Evolutionary conservation across 2,329 filamentous ascomycete genomes (phyloP).

Genomic region (Clonostachys byssicola): DNA sequence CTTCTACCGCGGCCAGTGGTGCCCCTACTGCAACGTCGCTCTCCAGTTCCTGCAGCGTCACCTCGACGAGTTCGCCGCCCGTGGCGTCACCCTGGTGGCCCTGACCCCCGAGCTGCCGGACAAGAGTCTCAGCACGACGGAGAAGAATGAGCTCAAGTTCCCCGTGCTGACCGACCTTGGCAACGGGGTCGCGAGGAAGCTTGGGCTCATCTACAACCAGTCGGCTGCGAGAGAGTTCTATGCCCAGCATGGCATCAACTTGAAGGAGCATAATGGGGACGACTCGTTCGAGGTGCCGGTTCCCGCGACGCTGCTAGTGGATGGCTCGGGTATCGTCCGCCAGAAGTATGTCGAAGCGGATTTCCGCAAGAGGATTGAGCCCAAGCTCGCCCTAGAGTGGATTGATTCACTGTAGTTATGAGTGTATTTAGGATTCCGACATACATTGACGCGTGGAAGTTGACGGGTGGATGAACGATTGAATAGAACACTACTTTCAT

Average conservation of each 20-base stretch:
- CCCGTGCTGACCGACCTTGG: slow-evolving; percentile 31
- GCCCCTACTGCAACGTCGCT: slow-evolving; percentile 37
- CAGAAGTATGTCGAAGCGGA: slow-evolving; percentile 29
- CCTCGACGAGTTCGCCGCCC: slow-evolving; percentile 24
- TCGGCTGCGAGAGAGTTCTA: slow-evolving; percentile 12
- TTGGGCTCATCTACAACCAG: slow-evolving; percentile 27
- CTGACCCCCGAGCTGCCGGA: slow-evolving; percentile 35
- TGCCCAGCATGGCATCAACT: slow-evolving; percentile 17
- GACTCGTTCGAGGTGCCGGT: slow-evolving; percentile 29
- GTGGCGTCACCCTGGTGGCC: slow-evolving; percentile 32
- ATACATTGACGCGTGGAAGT: too few relatives aligned
- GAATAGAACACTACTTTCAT: too few relatives aligned
- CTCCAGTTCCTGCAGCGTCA: slow-evolving; percentile 26
- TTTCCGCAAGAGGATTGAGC: slow-evolving; percentile 28
- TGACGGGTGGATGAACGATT: too few relatives aligned
- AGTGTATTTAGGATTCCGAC: too few relatives aligned
- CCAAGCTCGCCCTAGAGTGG: slow-evolving; percentile 24
- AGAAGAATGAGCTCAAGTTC: slow-evolving; percentile 34
- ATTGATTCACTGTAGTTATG: slow-evolving; percentile 12
- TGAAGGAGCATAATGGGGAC: slow-evolving; percentile 26
- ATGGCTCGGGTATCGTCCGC: slow-evolving; percentile 22
- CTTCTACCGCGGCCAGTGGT: slow-evolving; percentile 43
- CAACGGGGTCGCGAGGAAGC: slow-evolving; percentile 23
- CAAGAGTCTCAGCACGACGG: slow-evolving; percentile 23
- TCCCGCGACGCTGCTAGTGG: slow-evolving; percentile 30